Conservation (phyloP, 495 filamentous ascomycete genomes). For the Aspergillus nanangensis region DNA sequence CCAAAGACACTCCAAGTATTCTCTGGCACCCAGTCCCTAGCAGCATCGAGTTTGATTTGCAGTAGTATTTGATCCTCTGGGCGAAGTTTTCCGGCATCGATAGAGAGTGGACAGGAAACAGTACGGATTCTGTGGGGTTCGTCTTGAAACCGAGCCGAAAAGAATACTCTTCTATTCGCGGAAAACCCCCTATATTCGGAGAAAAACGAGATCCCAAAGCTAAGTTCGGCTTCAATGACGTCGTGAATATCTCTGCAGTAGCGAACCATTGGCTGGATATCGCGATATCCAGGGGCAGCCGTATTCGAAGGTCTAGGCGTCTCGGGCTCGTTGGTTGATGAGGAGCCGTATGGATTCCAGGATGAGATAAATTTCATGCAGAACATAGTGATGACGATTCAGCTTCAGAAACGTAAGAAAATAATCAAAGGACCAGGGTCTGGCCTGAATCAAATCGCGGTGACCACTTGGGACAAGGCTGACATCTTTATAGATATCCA, state of each 20-base stretch:
- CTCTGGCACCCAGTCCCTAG: not conserved
- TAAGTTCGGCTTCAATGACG: not conserved
- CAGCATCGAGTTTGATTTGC: not conserved
- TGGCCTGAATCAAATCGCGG: too few species aligned
- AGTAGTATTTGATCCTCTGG: constrained; percentile 1
- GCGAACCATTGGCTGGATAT: not conserved
- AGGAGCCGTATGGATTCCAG: not conserved
- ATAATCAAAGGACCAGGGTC: not conserved
- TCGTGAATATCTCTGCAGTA: not conserved
- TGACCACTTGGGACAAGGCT: too few species aligned
- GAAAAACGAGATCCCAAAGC: not conserved
- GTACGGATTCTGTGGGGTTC: not conserved
- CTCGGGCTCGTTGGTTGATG: not conserved
- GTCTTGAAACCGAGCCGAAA: not conserved
- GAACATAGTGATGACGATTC: not conserved
- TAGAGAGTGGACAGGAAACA: constrained; percentile 1
- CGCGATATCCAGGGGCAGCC: constrained; percentile 1
- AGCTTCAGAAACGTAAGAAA: not conserved
- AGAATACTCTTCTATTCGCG: not conserved
- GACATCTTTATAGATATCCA: too few species aligned
- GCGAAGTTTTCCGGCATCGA: not conserved
- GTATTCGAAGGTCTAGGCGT: constrained; percentile 1
- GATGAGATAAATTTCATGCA: not conserved
- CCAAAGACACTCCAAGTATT: not conserved
- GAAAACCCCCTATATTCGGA: not conserved